Conservation (phyloP, 78 protist genomes). For the Dictyostelium brefeldianum region DNA sequence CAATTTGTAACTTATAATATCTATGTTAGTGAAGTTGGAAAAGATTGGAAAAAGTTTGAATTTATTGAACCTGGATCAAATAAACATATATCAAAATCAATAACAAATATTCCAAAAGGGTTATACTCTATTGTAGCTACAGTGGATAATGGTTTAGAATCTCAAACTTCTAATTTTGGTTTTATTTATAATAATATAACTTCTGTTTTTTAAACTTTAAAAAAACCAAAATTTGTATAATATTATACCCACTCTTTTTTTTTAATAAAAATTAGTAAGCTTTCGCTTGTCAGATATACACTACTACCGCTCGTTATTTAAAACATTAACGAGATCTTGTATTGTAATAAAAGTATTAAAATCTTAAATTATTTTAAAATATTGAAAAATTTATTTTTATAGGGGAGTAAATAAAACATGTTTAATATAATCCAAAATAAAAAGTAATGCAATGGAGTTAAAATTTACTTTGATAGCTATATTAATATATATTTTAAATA, state of each 20-base stretch:
- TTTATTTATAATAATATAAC: neutral
- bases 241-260: no score
- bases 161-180: slow-evolving; percentile 10
- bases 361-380: no score
- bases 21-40: slow-evolving; percentile 1
- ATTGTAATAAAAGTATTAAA: no score
- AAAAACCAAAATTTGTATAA: no score
- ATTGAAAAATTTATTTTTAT: no score
- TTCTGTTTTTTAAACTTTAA: neutral
- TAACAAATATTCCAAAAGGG: neutral
- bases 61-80: neutral
- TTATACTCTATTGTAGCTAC: slow-evolving; percentile 2
- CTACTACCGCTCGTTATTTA: no score
- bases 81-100: neutral
- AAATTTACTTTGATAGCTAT: neutral
- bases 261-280: no score
- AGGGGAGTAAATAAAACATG: no score
- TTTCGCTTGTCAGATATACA: no score
- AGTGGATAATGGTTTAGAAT: slow-evolving; percentile 19
- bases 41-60: slow-evolving; percentile 12
- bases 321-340: no score
- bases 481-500: neutral
- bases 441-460: no score
- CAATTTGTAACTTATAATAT: neutral
- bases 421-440: no score